Base-by-base conservation (phyloP, 306 rosid genomes). In the Trifolium repens region DNA sequence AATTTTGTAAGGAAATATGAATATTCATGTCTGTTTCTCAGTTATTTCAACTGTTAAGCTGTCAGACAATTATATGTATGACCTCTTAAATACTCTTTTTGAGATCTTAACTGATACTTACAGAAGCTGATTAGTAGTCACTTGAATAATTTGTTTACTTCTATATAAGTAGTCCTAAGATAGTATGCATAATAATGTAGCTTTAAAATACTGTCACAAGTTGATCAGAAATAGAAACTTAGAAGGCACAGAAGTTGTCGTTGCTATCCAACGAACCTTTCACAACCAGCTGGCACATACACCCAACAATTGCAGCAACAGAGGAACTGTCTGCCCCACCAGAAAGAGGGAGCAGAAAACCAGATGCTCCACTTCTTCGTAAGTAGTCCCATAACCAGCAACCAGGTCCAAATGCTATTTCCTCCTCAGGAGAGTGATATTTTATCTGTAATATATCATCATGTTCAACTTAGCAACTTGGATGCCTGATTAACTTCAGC, bases 261-360 rank as follows among this genome's bases (percentile, higher is more conserved):
- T 50, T 66, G 54, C 26, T 67, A 27, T 54, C 46, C 44, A 78
- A 59, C 85, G 53, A 63, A 90, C 99, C 99, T 88, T 92, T 89
- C 76, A 92, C 88, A 37, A 94, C 96, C 83, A 94, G 92, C 76
- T 94, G 98, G 81, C 97, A 94, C 99, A 92, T 90, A 89, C 93
- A 92, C 65, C 98, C 98, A 77, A 92, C 99, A 79, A 94, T 90
- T 13, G 97, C 96, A 72, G 99, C 98, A 12, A 94, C 99, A 43
- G 98, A 80, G 47, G 97, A 94, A 88, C 98, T 92, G 85, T 94
- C 99, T 60, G 99, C 99, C 76, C 99, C 99, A 72, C 99, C 99
- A 54, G 97, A 94, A 71, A 94, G 96, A 66, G 99, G 99, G 71
- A 94, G 98, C 86, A 94, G 85, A 88, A 94, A 94, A 60, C 99